phyloP scores from a whole-genome alignment of 352 stramenopile species.

The Sclerospora graminicola region DNA sequence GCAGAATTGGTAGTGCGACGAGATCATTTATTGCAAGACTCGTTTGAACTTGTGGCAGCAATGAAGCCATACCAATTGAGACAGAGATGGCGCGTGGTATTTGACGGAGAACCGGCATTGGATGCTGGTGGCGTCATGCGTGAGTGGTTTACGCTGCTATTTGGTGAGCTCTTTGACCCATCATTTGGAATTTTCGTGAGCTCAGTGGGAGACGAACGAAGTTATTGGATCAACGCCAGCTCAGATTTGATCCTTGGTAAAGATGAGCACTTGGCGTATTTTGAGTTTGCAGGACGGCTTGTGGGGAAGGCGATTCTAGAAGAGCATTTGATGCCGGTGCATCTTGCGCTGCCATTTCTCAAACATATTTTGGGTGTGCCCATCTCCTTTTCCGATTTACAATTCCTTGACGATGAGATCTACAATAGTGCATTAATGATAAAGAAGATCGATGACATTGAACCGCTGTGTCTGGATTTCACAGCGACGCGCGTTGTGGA shows the following conservation, averaged over 20 bases:
- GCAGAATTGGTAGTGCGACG: conserved; percentile 68
- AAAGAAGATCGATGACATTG: conserved; percentile 64
- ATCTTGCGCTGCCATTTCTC: conserved; percentile 77
- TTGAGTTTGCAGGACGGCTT: conserved; percentile 63
- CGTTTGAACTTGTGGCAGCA: conserved; percentile 59
- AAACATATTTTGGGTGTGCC: conserved; percentile 84
- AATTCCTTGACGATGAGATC: conserved; percentile 83
- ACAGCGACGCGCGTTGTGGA: conserved; percentile 60
- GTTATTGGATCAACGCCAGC: conserved; percentile 82
- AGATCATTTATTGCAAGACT: conserved; percentile 80
- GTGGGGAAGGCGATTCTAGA: conserved; percentile 85
- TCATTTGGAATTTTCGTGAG: conserved; percentile 67
- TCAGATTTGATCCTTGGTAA: conserved; percentile 30
- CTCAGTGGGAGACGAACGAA: conserved; percentile 58
- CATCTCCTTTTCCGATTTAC: conserved; percentile 84
- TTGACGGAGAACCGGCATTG: conserved; percentile 74
- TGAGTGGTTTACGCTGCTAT: conserved; percentile 85
- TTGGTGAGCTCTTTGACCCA: conserved; percentile 73
- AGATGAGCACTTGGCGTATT: conserved; percentile 68
- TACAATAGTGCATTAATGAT: conserved; percentile 62
- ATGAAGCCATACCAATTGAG: conserved; percentile 81
- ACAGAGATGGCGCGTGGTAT: conserved; percentile 77
- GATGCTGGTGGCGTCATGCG: conserved; percentile 85
- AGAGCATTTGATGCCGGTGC: conserved; percentile 68
- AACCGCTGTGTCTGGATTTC: conserved; percentile 71